Evolutionary conservation across 1,139 yeast genomes (phyloP), one percentile per base, ranked within the genome.

Genomic region (Hyphopichia wangnamkhiaoensis): DNA sequence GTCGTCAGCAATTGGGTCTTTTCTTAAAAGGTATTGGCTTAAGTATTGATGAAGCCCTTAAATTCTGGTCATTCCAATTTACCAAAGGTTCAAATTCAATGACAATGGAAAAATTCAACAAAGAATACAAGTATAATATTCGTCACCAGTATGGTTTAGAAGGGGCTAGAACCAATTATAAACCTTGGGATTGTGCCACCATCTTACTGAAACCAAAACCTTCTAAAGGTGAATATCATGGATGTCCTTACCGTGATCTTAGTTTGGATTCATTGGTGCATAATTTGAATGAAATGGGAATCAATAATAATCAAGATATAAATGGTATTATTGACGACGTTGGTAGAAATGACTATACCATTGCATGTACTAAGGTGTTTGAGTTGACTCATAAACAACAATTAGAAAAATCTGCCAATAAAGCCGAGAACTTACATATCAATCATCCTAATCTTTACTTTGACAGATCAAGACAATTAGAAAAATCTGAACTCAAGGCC

Each of bases 11-110:
- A 61, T 74, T 90, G 40, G 82, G 91, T 3, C 65, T 89, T 26
- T 93, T 93, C 61, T 68, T 93, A 41, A 91, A 90, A 61, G 96
- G 95, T 21, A 83, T 89, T 49, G 98, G 98, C 0, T 70, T 93
- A 40, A 76, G 77, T 38, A 84, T 88, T 7, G 96, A 90, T 45
- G 98, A 94, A 56, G 93, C 97, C 0, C 61, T 93, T 44, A 79
- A 78, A 52, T 91, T 89, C 60, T 93, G 98, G 96, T 67, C 83
- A 7, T 68, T 68, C 42, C 84, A 84, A 50, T 90, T 91, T 61
- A 79, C 89, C 10, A 65, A 65, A 41, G 77, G 71, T 19, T 76
- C 74, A 8, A 51, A 54, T 16, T 54, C 58, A 3, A 74, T 84
- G 62, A 74, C 83, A 2, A 63, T 79, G 40, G 97, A 90, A 44